A percentile compares a stretch with the other conserved stretches of the same genome.
Evolutionary conservation across 306 rosid genomes (phyloP).

Genomic region (Cicer bijugum): DNA sequence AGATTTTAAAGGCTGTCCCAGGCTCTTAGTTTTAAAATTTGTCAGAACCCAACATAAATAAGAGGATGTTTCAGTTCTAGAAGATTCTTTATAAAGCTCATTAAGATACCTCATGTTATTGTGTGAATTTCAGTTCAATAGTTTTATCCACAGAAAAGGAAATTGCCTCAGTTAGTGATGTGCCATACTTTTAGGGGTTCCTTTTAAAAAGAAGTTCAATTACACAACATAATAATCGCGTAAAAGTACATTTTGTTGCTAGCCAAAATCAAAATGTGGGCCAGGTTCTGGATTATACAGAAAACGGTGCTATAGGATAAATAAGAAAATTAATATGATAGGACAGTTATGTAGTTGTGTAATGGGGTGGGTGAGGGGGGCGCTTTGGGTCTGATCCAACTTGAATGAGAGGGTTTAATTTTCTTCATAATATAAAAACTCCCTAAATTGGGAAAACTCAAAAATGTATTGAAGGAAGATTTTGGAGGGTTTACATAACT

Average conservation of each 20-base stretch:
- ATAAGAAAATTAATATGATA: not conserved
- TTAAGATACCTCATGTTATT: conserved; percentile 5
- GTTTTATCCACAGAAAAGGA: too few species aligned
- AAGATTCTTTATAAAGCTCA: not conserved
- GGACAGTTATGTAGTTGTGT: not conserved
- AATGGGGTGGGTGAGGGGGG: not conserved
- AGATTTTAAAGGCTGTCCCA: not conserved
- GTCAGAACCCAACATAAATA: not conserved
- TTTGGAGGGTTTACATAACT: too few species aligned
- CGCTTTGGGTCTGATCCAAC: too few species aligned
- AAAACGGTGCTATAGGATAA: not conserved
- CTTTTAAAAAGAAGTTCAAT: not conserved
- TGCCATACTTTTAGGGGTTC: conserved; percentile 25
- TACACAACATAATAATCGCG: too few species aligned
- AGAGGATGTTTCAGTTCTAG: not conserved
- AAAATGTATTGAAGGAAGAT: too few species aligned
- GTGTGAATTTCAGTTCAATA: not conserved
- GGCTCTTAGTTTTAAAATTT: conserved; percentile 1
- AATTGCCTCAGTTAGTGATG: too few species aligned
- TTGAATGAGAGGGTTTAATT: too few species aligned
- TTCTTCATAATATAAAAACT: too few species aligned
- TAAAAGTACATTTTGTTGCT: conserved; percentile 12
- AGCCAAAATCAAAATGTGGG: conserved; percentile 1
- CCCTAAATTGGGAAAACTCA: too few species aligned
- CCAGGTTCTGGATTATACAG: conserved; percentile 1